These are phyloP conservation scores for Berkeleyomyces basicola DNA, from an alignment of 2,329 filamentous ascomycete species.

Conservation along the genomic window DNA sequence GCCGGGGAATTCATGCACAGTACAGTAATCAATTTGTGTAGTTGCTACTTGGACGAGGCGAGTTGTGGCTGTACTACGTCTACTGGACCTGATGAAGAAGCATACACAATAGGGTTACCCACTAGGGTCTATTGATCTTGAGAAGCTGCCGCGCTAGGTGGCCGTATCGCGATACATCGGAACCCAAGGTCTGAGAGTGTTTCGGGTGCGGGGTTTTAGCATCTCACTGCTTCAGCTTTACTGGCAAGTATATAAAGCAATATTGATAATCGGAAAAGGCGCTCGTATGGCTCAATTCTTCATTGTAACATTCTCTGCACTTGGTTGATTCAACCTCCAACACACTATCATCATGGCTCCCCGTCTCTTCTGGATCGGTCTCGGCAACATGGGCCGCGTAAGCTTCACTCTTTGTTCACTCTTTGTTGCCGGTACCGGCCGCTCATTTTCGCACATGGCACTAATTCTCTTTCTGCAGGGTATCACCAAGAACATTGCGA, in stretches of 20 bases:
- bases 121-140: background rate
- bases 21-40: too few relatives aligned
- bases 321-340: background rate
- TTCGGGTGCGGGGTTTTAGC: background rate
- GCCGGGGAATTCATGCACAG: too few relatives aligned
- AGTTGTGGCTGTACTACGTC: too few relatives aligned
- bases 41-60: too few relatives aligned
- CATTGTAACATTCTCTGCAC: too few relatives aligned
- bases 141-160: background rate
- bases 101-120: background rate
- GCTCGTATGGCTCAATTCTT: too few relatives aligned
- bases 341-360: slow-evolving; percentile 18
- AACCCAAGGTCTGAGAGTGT: background rate
- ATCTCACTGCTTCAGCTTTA: background rate
- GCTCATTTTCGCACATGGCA: slow-evolving; percentile 6
- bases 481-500: slow-evolving; percentile 69
- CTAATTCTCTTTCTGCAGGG: slow-evolving; percentile 32
- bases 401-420: slow-evolving; percentile 18
- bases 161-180: background rate
- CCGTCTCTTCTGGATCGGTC: slow-evolving; percentile 49
- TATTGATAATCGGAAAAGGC: too few relatives aligned
- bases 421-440: background rate
- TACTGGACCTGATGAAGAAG: too few relatives aligned
- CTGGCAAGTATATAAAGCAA: background rate
- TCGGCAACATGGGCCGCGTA: slow-evolving; percentile 78